phyloP scores from a whole-genome alignment of 1,284 basidiomycete genomes.

The Tylopilus sp. region DNA sequence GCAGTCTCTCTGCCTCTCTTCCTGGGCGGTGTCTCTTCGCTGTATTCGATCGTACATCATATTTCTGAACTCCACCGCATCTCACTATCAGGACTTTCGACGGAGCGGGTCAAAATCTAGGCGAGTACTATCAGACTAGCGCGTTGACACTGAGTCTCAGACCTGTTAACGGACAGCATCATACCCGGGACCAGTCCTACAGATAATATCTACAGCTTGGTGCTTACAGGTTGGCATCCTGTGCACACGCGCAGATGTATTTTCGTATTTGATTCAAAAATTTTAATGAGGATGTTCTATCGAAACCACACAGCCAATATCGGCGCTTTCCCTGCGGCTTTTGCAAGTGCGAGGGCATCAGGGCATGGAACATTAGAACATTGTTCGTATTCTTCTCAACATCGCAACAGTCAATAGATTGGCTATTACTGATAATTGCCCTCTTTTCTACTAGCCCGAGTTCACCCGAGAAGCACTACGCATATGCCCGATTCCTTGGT shows the following conservation, averaged over 20 bases:
- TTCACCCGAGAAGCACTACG: no score
- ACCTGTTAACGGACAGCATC: no score
- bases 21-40: no score
- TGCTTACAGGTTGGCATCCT: neutral
- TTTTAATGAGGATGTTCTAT: no score
- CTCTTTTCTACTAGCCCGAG: no score
- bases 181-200: neutral
- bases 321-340: no score
- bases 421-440: no score
- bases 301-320: no score
- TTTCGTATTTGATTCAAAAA: no score
- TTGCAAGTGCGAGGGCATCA: neutral
- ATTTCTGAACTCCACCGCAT: no score
- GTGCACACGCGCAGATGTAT: neutral
- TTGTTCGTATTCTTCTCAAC: neutral
- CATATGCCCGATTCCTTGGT: no score
- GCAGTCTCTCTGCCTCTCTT: neutral
- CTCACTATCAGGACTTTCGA: neutral
- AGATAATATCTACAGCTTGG: neutral
- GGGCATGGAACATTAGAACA: neutral
- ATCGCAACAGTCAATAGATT: neutral
- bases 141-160: neutral
- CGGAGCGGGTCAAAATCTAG: neutral
- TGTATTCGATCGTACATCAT: neutral
- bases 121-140: no score